A percentile compares a stretch with the other conserved stretches of the same genome.
phyloP scores from a whole-genome alignment of 2,329 filamentous ascomycete species.

The Fusarium sp. region DNA sequence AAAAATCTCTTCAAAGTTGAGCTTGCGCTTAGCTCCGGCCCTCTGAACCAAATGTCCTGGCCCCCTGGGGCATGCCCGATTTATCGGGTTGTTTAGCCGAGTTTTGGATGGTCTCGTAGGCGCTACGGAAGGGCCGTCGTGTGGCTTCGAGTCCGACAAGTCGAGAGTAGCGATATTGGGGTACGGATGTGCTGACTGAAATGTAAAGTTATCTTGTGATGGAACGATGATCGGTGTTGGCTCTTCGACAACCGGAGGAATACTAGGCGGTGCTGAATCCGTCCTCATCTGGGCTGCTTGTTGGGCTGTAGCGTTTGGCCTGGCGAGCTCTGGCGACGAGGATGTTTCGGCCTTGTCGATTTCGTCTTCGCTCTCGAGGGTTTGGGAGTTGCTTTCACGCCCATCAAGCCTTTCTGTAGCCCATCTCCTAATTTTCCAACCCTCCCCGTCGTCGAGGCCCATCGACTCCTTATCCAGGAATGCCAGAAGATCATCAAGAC shows the following conservation, averaged over 20 bases:
- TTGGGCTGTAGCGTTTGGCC: conserved; percentile 62
- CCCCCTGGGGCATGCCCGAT: conserved; percentile 47
- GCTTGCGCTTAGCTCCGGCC: conserved; percentile 80
- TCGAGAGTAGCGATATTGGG: conserved; percentile 74
- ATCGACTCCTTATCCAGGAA: conserved; percentile 89
- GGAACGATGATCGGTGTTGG: conserved; percentile 65
- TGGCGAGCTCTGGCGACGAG: conserved; percentile 72
- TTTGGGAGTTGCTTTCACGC: conserved; percentile 67
- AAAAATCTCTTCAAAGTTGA: conserved; percentile 83
- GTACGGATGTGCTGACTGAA: conserved; percentile 75
- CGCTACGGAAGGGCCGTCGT: conserved; percentile 54
- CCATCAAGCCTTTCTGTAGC: conserved; percentile 80
- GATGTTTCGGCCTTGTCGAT: conserved; percentile 73
- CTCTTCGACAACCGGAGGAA: conserved; percentile 48
- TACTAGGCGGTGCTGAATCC: conserved; percentile 48
- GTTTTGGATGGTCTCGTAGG: conserved; percentile 49
- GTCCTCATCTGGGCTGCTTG: conserved; percentile 43
- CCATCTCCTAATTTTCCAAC: conserved; percentile 74
- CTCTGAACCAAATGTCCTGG: conserved; percentile 70
- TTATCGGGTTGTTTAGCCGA: conserved; percentile 46
- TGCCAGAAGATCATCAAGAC: conserved; percentile 87
- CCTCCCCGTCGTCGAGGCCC: conserved; percentile 85
- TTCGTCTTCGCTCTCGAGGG: conserved; percentile 80
- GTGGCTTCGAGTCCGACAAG: conserved; percentile 67
- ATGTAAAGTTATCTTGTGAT: conserved; percentile 76